Evolutionary conservation across 176 grass and related monocot species (phyloP).

Genomic region (Bothriochloa decipiens): DNA sequence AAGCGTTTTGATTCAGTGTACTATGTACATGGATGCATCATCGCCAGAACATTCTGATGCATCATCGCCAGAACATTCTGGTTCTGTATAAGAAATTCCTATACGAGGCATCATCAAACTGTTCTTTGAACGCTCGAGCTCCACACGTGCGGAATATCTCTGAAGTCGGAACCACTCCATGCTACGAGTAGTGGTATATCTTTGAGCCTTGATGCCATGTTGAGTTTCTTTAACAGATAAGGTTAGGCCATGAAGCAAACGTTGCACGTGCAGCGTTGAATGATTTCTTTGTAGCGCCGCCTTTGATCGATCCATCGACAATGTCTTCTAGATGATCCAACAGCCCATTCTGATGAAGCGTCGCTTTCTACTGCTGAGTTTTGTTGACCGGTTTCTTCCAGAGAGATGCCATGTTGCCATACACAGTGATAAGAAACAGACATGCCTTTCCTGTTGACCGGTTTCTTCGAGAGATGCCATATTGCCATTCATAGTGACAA

Average conservation of each 20-base stretch:
- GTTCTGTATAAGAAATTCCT: background rate
- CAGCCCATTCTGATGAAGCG: slow-evolving; percentile 6
- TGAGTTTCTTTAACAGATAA: slow-evolving; percentile 9
- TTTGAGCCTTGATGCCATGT: background rate
- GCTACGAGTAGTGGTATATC: too few relatives aligned
- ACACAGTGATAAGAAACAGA: background rate
- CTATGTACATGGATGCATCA: background rate
- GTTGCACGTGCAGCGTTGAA: slow-evolving; percentile 36
- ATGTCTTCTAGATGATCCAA: slow-evolving; percentile 34
- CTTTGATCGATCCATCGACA: background rate
- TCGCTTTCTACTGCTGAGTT: slow-evolving; percentile 32
- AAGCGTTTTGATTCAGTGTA: background rate
- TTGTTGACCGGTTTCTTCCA: slow-evolving; percentile 43
- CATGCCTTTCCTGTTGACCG: background rate
- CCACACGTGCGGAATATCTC: background rate
- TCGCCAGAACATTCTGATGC: too few relatives aligned
- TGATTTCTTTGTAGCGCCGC: background rate
- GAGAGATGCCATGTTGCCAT: background rate
- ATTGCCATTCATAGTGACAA: background rate
- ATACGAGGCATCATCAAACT: background rate
- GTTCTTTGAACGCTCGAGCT: background rate
- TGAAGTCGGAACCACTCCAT: background rate
- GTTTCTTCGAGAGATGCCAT: too few relatives aligned
- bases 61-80: background rate
- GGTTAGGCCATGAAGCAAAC: slow-evolving; percentile 49